Evolutionary conservation across 2,329 filamentous ascomycete species (phyloP), one percentile per base, ranked within the genome.

Genomic region (Coniochaeta sp.): DNA sequence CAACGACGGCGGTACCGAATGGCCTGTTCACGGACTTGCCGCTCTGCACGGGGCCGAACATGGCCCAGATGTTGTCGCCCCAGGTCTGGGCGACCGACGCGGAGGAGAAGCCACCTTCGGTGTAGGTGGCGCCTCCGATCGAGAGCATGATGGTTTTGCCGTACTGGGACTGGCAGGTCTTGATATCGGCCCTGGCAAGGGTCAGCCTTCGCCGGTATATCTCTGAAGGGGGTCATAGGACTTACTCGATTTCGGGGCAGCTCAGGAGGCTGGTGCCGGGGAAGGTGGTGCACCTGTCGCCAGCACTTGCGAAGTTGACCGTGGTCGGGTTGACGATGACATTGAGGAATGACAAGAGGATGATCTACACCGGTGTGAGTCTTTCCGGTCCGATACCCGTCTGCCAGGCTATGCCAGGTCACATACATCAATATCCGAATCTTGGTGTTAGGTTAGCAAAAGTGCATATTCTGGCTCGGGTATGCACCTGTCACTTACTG

Each of bases 141-240:
- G 86, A 89, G 9, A 91, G 73, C 42, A 89, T 64, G 57, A 91
- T 83, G 1, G 85, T 88, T 68, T 90, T 91, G 56, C 78, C 78
- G 55, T 81, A 69, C 5, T 64, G 67, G 13, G 67, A 58, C 64
- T 91, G 86, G 67, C 87, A 91, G 9, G 74, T 61, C 53, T 71
- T 66, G 58, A 81, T 80, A 55, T 81, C 78, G 35, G 66, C 67
- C 57, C 33, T 38, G 33, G 33, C 12, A 3, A 9, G 3, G 9
- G 18, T 38, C 18, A 38, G 33, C 22, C n/a, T 12, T 38, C 16
- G 16, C 72, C 74, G 13, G 9, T 27, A 20, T 32, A 32, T 46
- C 8, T 26, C 14, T 27, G 7, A n/a, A 4, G 2, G 42, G 42
- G 16, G 26, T 22, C 10, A 3, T 51, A 48, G 10, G 6, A 63